These are phyloP conservation scores for Wallacemonas rigidus DNA, from an alignment of 208 protist species.

Conservation along the genomic window DNA sequence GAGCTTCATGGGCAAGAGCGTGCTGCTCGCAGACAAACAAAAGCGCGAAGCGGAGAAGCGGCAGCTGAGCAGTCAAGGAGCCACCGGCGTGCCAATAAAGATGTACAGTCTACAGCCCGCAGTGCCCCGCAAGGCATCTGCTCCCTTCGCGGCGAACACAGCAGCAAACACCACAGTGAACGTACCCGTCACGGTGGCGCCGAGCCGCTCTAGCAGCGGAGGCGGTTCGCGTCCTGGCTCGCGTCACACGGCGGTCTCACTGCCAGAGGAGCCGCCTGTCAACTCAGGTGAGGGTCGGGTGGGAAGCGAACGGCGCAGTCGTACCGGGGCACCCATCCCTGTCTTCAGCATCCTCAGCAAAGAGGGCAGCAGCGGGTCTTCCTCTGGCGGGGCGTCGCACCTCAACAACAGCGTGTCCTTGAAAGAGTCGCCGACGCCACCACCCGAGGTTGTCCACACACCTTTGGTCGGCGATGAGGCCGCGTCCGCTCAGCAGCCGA, in stretches of 20 bases:
- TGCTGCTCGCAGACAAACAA: constrained; percentile 46
- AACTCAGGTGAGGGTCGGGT: background rate
- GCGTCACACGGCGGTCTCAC: constrained; percentile 27
- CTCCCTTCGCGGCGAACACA: too few species aligned
- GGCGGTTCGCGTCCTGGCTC: background rate
- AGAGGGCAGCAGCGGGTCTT: constrained; percentile 22
- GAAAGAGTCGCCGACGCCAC: constrained; percentile 4
- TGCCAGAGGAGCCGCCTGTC: constrained; percentile 25
- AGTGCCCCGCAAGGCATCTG: too few species aligned
- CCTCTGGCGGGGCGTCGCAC: background rate
- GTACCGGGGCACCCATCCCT: constrained; percentile 22
- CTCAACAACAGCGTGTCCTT: constrained; percentile 13
- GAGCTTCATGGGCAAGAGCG: constrained; percentile 62
- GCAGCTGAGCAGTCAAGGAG: background rate
- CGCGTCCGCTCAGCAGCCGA: background rate
- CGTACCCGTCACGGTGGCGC: too few species aligned
- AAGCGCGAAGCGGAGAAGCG: constrained; percentile 33
- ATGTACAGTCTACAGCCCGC: too few species aligned
- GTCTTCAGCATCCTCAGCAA: constrained; percentile 59
- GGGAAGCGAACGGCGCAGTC: background rate
- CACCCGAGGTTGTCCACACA: background rate
- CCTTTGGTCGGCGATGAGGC: background rate
- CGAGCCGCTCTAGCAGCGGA: background rate
- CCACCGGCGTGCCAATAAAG: too few species aligned
- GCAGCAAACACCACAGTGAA: too few species aligned